A percentile compares a stretch with the other conserved stretches of the same genome.
Evolutionary conservation across 305 asterid genomes (phyloP).

Genomic region (Fraxinus platypoda): DNA sequence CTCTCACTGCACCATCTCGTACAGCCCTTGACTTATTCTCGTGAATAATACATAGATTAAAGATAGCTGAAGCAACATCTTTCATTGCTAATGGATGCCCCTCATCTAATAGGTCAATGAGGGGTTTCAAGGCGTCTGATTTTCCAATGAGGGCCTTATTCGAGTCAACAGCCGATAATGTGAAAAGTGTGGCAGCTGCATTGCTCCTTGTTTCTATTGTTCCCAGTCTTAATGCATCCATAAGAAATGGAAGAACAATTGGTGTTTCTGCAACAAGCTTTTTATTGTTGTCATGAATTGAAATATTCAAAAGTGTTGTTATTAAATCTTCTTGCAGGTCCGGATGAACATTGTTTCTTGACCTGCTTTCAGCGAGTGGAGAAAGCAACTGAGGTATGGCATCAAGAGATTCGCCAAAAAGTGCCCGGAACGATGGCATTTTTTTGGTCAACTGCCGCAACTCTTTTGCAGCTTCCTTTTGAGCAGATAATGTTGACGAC

Average conservation of each 20-base stretch:
- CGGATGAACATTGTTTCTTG: constrained; percentile 18
- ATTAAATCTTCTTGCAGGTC: constrained; percentile 47
- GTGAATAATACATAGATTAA: constrained; percentile 38
- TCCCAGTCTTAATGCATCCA: constrained; percentile 37
- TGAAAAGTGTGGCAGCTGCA: constrained; percentile 56
- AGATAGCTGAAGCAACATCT: constrained; percentile 53
- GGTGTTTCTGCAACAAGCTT: constrained; percentile 49
- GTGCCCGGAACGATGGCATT: constrained; percentile 42
- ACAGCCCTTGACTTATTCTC: constrained; percentile 47
- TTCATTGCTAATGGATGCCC: constrained; percentile 39
- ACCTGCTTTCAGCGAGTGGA: constrained; percentile 32
- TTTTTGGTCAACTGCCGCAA: constrained; percentile 42
- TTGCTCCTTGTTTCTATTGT: constrained; percentile 48
- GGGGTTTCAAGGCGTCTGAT: constrained; percentile 39
- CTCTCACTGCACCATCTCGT: constrained; percentile 44
- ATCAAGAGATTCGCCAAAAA: constrained; percentile 44
- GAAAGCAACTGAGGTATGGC: constrained; percentile 39
- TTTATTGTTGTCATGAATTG: constrained; percentile 49
- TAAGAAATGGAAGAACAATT: constrained; percentile 38
- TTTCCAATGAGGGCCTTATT: constrained; percentile 48
- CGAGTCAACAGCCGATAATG: constrained; percentile 48
- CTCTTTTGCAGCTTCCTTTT: constrained; percentile 45
- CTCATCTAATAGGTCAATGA: constrained; percentile 46
- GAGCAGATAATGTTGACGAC: constrained; percentile 36
- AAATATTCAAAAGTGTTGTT: constrained; percentile 45